Base-by-base conservation (phyloP, 208 protist genomes). In the Wallacemonas sp. region DNA sequence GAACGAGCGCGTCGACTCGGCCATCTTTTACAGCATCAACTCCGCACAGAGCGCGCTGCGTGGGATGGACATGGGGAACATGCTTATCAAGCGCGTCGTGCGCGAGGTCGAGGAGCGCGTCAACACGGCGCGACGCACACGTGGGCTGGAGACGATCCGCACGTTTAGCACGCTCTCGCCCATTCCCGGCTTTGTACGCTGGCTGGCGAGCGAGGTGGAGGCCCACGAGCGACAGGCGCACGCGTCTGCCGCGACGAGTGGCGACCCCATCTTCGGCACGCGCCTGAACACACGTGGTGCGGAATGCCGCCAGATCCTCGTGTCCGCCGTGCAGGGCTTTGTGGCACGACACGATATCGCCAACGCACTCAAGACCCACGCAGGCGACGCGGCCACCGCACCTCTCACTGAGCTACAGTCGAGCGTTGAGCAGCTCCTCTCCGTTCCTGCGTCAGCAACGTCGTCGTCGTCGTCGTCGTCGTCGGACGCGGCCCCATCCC, bases 1-100 rank as follows among this genome's bases (percentile, higher is more conserved):
- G 0, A 55, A 78, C 21, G 80, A 80, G 27, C 48, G 70, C 21
- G 88, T 90, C 61, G 81, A 92, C 67, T 91, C 87, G 1, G 87
- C 90, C 29, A 90, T 90, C 39, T 96, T 96, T 66, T 96, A 96
- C 75, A 92, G 83, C 68, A 96, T 96, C 60, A 93, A 91, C 70
- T 87, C 87, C 6, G 79, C 80, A 0, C 83, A 94, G 62, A 78
- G 74, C 29, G 85, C 86, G 24, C 67, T 96, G 44, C 79, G 76
- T 33, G 90, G 90, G 12, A 80, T 96, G 65, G 86, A 93, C 73
- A 83, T 96, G 75, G 90, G 90, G 36, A 93, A 91, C 70, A 47
- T 78, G 32, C 83, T 96, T 55, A 96, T 96, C 71, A 96, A 94
- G 73, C 81, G 85, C 24, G 90, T 96, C 2, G 90, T 94, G 70